phyloP scores from a whole-genome alignment of 2,329 filamentous ascomycete species.

The Colletotrichum caudatum region DNA sequence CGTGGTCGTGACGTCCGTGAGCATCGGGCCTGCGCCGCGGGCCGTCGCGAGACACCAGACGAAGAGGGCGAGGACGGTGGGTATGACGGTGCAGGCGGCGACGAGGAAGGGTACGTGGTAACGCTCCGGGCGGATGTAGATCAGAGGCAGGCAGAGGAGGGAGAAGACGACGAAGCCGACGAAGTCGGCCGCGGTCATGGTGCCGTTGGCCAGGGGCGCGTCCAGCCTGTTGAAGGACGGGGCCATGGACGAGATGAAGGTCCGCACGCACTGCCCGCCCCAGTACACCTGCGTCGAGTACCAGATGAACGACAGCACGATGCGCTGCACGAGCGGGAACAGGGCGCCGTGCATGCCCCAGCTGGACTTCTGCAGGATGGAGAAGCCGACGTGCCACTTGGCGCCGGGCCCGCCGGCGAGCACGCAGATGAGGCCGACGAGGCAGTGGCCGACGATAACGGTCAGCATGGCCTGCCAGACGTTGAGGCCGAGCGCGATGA shows the following conservation, averaged over 20 bases:
- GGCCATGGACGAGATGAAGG: constrained; percentile 42
- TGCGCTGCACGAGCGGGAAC: constrained; percentile 45
- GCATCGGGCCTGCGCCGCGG: constrained; percentile 45
- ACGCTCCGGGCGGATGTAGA: constrained; percentile 46
- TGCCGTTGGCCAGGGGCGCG: constrained; percentile 39
- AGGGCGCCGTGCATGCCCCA: constrained; percentile 47
- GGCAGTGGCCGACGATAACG: constrained; percentile 44
- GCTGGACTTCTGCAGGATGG: constrained; percentile 45
- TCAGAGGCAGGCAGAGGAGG: constrained; percentile 45
- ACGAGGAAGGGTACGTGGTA: constrained; percentile 46
- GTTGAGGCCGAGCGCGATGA: constrained; percentile 47
- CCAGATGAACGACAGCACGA: constrained; percentile 47
- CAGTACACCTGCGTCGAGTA: constrained; percentile 46
- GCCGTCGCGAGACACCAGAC: constrained; percentile 48
- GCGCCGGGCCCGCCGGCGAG: constrained; percentile 46
- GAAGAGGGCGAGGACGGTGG: constrained; percentile 48
- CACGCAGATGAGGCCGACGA: constrained; percentile 46
- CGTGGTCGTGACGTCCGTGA: constrained; percentile 43
- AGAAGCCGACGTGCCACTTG: constrained; percentile 48
- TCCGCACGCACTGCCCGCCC: constrained; percentile 46
- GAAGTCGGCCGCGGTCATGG: constrained; percentile 44
- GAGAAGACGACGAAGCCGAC: constrained; percentile 45
- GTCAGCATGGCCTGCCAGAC: constrained; percentile 48
- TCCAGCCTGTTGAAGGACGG: constrained; percentile 44
- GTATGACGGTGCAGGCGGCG: constrained; percentile 44